Base-by-base conservation (phyloP, 2,329 filamentous ascomycete species). In the Botryosphaeria dothidea region DNA sequence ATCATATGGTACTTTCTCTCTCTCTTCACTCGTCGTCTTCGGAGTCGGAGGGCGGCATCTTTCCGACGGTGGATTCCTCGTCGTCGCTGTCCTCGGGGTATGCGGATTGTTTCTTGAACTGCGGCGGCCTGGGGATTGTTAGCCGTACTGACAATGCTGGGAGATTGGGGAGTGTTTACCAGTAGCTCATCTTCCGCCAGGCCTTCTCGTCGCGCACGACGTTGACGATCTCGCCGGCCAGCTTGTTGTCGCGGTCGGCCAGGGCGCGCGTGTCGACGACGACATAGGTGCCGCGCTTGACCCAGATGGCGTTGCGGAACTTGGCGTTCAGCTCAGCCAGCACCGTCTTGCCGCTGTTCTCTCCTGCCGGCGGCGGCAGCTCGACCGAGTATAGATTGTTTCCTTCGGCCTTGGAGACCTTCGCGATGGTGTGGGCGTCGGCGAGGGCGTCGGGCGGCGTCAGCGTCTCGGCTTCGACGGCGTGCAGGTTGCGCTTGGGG, bases 251-350 rank as follows among this genome's bases (percentile, higher is more conserved):
- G 60, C 88, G 81, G 25, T 85, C 87, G 29, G 88, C 87, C 41
- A 89, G 82, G 1, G 85, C 82, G 31, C 84, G 83, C 25, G 86
- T 90, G 69, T 98, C 91, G 15, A 97, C 85, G 11, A 98, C 80
- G 31, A 97, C 93, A 77, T 90, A 98, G 0, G 92, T 92, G 31
- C 93, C 91, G 19, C 92, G 88, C 78, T 91, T 93, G 76, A 98
- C 91, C 92, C 92, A 98, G 68, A 98, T 92, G 2, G 92, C 95
- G 69, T 92, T 95, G 67, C 94, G 91, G 75, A 98, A 97, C 45
- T 89, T 88, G 27, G 92, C 83, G 9, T 92, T 90, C 21, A 99
- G 86, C 81, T 97, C 93, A 23, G 93, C 89, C 19, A 96, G 81
- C 43, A 94, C 78, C 6, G 84, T 80, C 71, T 88, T 41, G 38